Evolutionary conservation across 1,139 yeast species (phyloP).

Genomic region (Zygosaccharomyces sapae): DNA sequence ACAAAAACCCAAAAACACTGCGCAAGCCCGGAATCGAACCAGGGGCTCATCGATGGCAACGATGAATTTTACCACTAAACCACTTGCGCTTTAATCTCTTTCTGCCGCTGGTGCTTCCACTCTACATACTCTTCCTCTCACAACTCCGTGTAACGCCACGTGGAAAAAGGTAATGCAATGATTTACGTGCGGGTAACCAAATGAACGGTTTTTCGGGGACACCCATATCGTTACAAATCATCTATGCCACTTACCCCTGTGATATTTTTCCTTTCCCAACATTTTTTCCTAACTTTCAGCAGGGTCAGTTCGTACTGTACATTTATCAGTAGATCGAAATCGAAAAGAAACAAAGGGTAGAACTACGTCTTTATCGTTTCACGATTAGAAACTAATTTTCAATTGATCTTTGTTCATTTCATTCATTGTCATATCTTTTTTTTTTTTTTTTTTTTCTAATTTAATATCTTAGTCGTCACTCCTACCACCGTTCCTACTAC

Average conservation of each 20-base stretch:
- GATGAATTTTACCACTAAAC: conserved; percentile 7
- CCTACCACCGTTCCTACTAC: neutral
- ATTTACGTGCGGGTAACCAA: neutral
- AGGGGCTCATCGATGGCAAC: too few species aligned
- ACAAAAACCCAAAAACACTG: too few species aligned
- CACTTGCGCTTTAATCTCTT: conserved; percentile 1
- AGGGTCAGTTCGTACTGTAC: neutral
- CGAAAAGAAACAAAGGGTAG: neutral
- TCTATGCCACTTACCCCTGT: neutral
- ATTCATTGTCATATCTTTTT: neutral
- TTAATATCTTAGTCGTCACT: neutral
- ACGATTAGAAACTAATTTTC: neutral
- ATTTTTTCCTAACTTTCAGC: neutral
- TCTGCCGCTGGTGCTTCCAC: too few species aligned
- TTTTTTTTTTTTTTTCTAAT: neutral
- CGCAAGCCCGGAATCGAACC: too few species aligned
- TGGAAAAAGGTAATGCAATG: neutral
- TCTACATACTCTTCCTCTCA: too few species aligned
- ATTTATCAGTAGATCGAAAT: neutral
- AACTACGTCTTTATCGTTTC: neutral
- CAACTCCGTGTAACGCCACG: neutral
- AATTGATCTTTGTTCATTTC: conserved; percentile 1
- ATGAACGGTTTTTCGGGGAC: neutral
- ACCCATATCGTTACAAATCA: neutral
- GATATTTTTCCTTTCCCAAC: neutral